phyloP scores from a whole-genome alignment of 768 basidiomycete genomes.

The Roridomyces roridus region DNA sequence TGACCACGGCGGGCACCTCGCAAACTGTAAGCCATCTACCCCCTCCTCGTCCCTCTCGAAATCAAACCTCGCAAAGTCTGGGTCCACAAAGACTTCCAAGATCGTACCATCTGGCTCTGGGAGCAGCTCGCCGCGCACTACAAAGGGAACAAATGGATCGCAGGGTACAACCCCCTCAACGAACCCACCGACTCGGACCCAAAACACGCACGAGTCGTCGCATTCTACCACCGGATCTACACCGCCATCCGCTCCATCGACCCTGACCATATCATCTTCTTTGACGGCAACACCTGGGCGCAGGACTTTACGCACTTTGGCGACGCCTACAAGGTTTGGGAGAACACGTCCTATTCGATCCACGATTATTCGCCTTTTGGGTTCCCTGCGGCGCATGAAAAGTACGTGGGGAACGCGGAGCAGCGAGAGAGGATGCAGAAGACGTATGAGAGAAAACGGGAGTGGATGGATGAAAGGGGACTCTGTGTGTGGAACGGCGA shows the following conservation, averaged over 20 bases:
- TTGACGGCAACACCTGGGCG: constrained; percentile 87
- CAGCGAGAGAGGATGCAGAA: constrained; percentile 58
- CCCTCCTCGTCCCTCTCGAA: background rate
- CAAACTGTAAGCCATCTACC: constrained; percentile 56
- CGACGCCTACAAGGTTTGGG: constrained; percentile 65
- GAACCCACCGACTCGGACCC: constrained; percentile 83
- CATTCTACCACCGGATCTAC: constrained; percentile 73
- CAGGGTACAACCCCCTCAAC: constrained; percentile 85
- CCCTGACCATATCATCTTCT: constrained; percentile 74
- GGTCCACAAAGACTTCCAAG: constrained; percentile 87
- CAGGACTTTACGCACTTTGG: constrained; percentile 79
- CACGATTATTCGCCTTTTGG: constrained; percentile 82
- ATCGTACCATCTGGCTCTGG: constrained; percentile 82
- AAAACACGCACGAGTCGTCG: constrained; percentile 65
- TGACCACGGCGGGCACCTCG: constrained; percentile 72
- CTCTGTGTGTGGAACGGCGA: constrained; percentile 83
- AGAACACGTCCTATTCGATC: constrained; percentile 78
- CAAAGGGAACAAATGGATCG: constrained; percentile 80
- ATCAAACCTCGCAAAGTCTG: constrained; percentile 53
- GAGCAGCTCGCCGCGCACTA: constrained; percentile 76
- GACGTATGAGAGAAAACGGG: constrained; percentile 75
- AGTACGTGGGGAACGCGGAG: constrained; percentile 57
- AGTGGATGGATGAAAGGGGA: constrained; percentile 74
- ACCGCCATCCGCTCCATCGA: constrained; percentile 75
- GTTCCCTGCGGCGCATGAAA: constrained; percentile 65